Conservation (phyloP, 1,284 basidiomycete species). For the Cerioporus squamosus region DNA sequence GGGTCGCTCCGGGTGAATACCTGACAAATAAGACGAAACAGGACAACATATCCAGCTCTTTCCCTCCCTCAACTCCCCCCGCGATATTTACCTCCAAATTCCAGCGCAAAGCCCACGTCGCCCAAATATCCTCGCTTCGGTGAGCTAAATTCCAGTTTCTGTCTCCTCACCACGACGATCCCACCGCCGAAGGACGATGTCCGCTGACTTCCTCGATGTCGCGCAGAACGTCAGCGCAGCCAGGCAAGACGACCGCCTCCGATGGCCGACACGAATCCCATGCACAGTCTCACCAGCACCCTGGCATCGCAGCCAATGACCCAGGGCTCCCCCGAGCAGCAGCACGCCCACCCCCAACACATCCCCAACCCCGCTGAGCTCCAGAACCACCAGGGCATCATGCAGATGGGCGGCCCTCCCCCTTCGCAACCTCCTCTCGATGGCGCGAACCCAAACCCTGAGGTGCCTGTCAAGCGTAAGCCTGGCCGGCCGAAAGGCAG, state of each 20-base stretch:
- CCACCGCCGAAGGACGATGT: not conserved
- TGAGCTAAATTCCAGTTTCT: constrained; percentile 25
- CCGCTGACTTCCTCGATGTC: constrained; percentile 9
- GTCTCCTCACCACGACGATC: not conserved
- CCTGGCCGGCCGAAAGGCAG: constrained; percentile 56
- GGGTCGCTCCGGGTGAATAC: constrained; percentile 13
- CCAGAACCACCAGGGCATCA: constrained; percentile 17
- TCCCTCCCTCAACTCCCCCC: constrained; percentile 21
- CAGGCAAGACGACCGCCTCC: not conserved
- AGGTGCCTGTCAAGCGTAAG: constrained; percentile 40
- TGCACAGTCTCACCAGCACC: constrained; percentile 31
- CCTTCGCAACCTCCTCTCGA: constrained; percentile 19
- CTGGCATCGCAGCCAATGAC: constrained; percentile 27
- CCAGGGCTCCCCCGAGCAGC: constrained; percentile 11
- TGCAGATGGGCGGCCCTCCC: constrained; percentile 18
- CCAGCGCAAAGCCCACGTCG: constrained; percentile 11
- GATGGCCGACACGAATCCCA: constrained; percentile 28
- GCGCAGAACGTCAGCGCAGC: not conserved
- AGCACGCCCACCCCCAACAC: constrained; percentile 19
- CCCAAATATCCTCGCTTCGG: constrained; percentile 17
- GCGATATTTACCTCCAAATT: constrained; percentile 28
- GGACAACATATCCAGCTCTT: constrained; percentile 14
- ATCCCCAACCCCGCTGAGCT: constrained; percentile 17
- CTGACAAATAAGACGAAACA: constrained; percentile 17
- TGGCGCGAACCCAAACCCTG: constrained; percentile 22